Evolutionary conservation across 2,329 filamentous ascomycete genomes (phyloP).

Genomic region (Claviceps spartinae): DNA sequence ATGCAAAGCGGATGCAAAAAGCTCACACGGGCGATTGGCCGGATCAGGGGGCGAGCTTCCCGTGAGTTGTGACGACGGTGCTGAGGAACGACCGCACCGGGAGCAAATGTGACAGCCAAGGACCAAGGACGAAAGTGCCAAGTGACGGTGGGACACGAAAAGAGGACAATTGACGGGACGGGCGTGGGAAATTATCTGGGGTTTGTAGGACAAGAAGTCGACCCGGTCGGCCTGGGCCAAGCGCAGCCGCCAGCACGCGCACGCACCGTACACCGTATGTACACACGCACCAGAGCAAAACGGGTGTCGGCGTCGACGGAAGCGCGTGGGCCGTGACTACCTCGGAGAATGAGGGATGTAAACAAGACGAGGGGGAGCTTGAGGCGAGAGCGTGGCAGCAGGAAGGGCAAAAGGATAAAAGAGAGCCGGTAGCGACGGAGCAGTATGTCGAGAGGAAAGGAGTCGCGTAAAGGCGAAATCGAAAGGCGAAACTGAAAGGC

Average conservation of each 20-base stretch:
- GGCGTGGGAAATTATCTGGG: constrained; percentile 14
- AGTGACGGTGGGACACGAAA: constrained; percentile 14
- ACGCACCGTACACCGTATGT: neutral
- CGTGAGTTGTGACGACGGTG: constrained; percentile 6
- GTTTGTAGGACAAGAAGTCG: constrained; percentile 12
- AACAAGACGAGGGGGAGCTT: neutral
- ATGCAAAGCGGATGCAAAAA: constrained; percentile 6
- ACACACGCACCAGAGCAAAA: neutral
- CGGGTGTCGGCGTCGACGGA: constrained; percentile 1
- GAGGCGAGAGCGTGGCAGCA: neutral
- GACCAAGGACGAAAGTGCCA: constrained; percentile 7
- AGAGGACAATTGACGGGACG: constrained; percentile 11
- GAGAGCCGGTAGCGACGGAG: constrained; percentile 4
- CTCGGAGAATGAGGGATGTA: constrained; percentile 1
- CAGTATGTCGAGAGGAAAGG: neutral
- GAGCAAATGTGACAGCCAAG: constrained; percentile 6
- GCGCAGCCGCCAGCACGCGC: constrained; percentile 8
- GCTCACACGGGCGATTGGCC: constrained; percentile 7
- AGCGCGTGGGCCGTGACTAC: constrained; percentile 5
- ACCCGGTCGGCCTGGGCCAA: constrained; percentile 8
- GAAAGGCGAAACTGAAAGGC: too few species aligned
- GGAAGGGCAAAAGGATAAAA: neutral
- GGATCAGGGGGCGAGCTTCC: constrained; percentile 7
- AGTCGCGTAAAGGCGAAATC: neutral
- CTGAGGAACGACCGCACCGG: constrained; percentile 5